Base-by-base conservation (phyloP, 305 asterid genomes). In the Solanum hybrid region DNA sequence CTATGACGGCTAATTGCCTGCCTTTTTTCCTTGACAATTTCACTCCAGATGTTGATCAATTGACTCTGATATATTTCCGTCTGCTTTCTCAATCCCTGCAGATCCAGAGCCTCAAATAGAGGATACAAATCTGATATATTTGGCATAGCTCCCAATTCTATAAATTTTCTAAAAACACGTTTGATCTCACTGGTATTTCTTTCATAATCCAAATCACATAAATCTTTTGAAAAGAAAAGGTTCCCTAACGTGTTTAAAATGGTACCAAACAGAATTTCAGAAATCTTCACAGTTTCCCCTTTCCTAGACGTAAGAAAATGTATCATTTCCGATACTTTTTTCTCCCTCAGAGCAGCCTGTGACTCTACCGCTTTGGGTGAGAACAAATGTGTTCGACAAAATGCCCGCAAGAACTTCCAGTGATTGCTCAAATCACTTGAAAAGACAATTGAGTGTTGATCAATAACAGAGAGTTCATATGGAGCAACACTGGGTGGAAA, bases 71-170 rank as follows among this genome's bases (percentile, higher is more conserved):
- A 32, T 32, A 32, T 32, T 32, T 32, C 35, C 35, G 35, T 32
- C 6, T 32, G 35, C 35, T 32, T 32, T 32, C 35, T 32, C 35
- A 32, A 15, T 12, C 91, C 90, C 26, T 91, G 92, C 11, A 91
- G 24, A 66, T 91, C 92, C 37, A 72, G 78, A 78, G 86, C 81
- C 17, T 75, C 71, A 13, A 91, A 51, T 34, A 89, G 7, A 17
- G 90, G 90, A 36, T 78, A 91, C 36, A 91, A 32, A 35, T 91
- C 92, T 35, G 89, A 85, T 29, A 89, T 15, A 75, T 91, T 86
- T 31, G 88, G 86, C 64, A 38, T 56, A 17, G 75, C 86, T 12
- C 78, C 36, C 31, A 89, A 31, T 9, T 89, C 72, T 31, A 88
- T 17, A 80, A 78, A 71, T 24, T 45, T 69, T 17, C 78, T 42